Percentiles rank a stretch among this genome's conserved stretches.
phyloP scores from a whole-genome alignment of 2,329 filamentous ascomycete genomes.

The Aspergillus vadensis region DNA sequence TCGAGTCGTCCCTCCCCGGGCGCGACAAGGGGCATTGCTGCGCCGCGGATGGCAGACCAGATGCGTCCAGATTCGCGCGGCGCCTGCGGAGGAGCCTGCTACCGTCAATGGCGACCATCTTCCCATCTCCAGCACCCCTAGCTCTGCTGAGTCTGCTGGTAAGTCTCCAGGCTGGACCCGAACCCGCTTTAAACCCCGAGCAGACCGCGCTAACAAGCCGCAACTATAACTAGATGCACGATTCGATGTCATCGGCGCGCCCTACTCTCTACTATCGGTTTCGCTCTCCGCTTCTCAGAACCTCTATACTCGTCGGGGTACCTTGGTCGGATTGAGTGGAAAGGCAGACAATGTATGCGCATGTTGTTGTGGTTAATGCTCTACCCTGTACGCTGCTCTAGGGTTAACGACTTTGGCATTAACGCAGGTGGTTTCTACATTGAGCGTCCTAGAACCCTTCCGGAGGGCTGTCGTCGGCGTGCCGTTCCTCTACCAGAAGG shows the following conservation, averaged over 20 bases:
- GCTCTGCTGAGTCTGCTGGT: slow-evolving; percentile 47
- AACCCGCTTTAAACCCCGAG: not conserved
- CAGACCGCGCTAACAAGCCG: slow-evolving; percentile 18
- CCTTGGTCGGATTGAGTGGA: slow-evolving; percentile 84
- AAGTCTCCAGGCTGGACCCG: slow-evolving; percentile 12
- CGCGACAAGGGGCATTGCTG: slow-evolving; percentile 23
- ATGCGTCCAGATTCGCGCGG: slow-evolving; percentile 48
- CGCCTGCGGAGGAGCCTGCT: slow-evolving; percentile 41
- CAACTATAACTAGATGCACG: slow-evolving; percentile 68
- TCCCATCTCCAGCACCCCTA: slow-evolving; percentile 40
- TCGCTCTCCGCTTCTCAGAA: slow-evolving; percentile 90
- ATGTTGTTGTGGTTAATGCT: not conserved
- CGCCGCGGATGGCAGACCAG: slow-evolving; percentile 33
- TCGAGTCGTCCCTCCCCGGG: slow-evolving; percentile 30
- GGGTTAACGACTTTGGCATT: slow-evolving; percentile 9
- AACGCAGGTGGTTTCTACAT: slow-evolving; percentile 76
- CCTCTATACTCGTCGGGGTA: slow-evolving; percentile 88
- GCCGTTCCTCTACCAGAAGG: slow-evolving; percentile 88
- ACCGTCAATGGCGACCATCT: slow-evolving; percentile 41
- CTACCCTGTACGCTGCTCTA: not conserved
- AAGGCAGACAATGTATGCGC: slow-evolving; percentile 79
- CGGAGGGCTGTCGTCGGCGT: slow-evolving; percentile 78
- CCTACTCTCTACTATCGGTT: slow-evolving; percentile 91
- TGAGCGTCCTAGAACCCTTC: slow-evolving; percentile 83
- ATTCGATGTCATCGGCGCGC: slow-evolving; percentile 89